phyloP scores from a whole-genome alignment of 2,329 filamentous ascomycete genomes.

The Xylariaceae sp. region DNA sequence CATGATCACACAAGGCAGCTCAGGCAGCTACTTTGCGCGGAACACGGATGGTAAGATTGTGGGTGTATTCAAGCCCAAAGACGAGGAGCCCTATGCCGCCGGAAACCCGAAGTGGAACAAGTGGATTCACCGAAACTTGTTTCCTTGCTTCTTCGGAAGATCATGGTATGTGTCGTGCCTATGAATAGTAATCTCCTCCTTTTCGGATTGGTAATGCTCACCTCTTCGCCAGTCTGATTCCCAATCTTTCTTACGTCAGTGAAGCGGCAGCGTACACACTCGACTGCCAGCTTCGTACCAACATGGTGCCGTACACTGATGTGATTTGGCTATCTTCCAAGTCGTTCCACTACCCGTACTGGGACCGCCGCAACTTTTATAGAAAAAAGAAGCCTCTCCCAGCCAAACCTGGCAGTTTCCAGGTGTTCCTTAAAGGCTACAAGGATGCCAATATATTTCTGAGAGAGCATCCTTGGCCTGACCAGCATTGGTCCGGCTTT shows the following conservation, averaged over 20 bases:
- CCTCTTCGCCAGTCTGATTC: conserved; percentile 61
- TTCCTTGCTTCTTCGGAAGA: conserved; percentile 93
- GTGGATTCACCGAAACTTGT: conserved; percentile 96
- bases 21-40: conserved; percentile 94
- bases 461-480: conserved; percentile 93
- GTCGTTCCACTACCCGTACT: conserved; percentile 97
- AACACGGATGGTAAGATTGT: conserved; percentile 90
- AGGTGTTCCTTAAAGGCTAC: conserved; percentile 94
- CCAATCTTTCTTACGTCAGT: conserved; percentile 95
- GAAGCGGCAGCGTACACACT: conserved; percentile 96
- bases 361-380: conserved; percentile 85
- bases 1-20: conserved; percentile 95
- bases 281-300: conserved; percentile 80
- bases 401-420: conserved; percentile 89
- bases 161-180: conserved; percentile 58
- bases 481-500: conserved; percentile 71
- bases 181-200: not conserved
- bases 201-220: conserved; percentile 1
- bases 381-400: conserved; percentile 82
- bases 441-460: conserved; percentile 96
- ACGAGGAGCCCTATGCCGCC: conserved; percentile 95
- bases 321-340: conserved; percentile 92
- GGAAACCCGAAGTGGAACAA: conserved; percentile 99
- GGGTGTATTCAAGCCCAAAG: conserved; percentile 97
- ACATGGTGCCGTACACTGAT: conserved; percentile 93